These are phyloP conservation scores for Hypholoma sublateritium DNA, from an alignment of 768 basidiomycete species.

Conservation along the genomic window DNA sequence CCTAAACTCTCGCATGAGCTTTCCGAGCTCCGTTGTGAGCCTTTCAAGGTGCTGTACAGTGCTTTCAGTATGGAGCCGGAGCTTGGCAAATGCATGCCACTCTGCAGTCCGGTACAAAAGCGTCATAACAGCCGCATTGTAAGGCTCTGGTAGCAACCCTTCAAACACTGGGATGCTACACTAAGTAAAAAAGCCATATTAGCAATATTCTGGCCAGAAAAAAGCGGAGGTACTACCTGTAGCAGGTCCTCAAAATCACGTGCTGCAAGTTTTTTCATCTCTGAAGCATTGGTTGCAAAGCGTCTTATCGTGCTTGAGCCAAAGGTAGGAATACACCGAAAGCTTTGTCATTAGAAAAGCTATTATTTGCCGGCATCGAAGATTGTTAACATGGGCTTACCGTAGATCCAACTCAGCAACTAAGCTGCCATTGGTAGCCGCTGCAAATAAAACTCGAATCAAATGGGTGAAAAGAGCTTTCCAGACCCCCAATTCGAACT, in stretches of 20 bases:
- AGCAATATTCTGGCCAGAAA: neutral
- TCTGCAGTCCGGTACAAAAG: constrained; percentile 24
- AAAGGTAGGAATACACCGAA: constrained; percentile 22
- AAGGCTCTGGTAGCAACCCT: constrained; percentile 26
- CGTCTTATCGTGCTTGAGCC: constrained; percentile 12
- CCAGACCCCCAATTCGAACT: constrained; percentile 6
- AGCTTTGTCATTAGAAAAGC: constrained; percentile 15
- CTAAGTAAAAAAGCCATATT: constrained; percentile 13
- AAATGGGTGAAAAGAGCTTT: constrained; percentile 32
- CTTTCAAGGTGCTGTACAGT: constrained; percentile 23
- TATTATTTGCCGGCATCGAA: neutral
- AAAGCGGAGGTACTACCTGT: neutral
- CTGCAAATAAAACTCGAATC: constrained; percentile 3
- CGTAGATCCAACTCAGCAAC: neutral
- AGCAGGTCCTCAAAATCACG: constrained; percentile 8
- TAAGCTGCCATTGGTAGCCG: neutral
- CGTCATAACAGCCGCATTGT: constrained; percentile 11
- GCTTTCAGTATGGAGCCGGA: constrained; percentile 25
- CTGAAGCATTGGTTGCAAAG: constrained; percentile 3
- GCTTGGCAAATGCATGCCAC: constrained; percentile 33
- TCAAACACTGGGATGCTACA: constrained; percentile 37
- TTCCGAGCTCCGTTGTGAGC: constrained; percentile 25
- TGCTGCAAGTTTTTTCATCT: constrained; percentile 10
- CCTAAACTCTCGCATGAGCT: constrained; percentile 26
- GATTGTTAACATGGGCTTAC: constrained; percentile 4